Base-by-base conservation (phyloP, 2,329 filamentous ascomycete species). In the Trichophyton simii region DNA sequence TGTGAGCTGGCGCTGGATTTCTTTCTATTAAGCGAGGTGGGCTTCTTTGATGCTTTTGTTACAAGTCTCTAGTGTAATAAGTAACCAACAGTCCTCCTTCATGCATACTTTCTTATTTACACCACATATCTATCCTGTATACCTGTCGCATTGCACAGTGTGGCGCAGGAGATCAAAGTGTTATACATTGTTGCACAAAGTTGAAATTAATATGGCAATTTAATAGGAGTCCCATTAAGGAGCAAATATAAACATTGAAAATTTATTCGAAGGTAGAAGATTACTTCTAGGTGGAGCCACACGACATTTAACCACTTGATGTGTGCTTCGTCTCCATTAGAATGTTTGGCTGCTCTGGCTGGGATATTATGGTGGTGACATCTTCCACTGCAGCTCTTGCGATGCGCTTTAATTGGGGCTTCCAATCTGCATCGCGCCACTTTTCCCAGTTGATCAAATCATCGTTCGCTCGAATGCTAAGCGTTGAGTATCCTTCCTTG, bases 401-500 rank as follows among this genome's bases (percentile, higher is more conserved):
- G 74, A 92, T 86, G 76, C 87, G 90, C 81, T 99, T 99, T 72
- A 99, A 75, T 67, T 94, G 77, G 4, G 81, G 82, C 75, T 90
- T 87, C 78, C 91, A 87, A 66, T 96, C 90, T 1, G 87, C 88
- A 77, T 97, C 94, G 13, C 92, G 80, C 72, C 89, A 97, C 70
- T 81, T 83, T 66, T 90, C 88, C 89, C 90, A 95, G 42, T 85
- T 84, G 72, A 92, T 91, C 66, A 95, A 73, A 0, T 89, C 91
- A 70, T 95, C 91, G 68, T 87, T 90, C 0, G 89, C 85, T 74
- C 95, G 89, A 60, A 99, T 95, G 65, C 88, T 92, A 68, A 99
- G 75, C 41, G 91, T 96, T 73, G 97, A 92, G 70, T 97, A 97
- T 0, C 94, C 94, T 72, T 95, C 88, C 76, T 95, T 95, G 73